Evolutionary conservation across 164 flowering plant species (phyloP).

Genomic region (Tinospora cordifolia): DNA sequence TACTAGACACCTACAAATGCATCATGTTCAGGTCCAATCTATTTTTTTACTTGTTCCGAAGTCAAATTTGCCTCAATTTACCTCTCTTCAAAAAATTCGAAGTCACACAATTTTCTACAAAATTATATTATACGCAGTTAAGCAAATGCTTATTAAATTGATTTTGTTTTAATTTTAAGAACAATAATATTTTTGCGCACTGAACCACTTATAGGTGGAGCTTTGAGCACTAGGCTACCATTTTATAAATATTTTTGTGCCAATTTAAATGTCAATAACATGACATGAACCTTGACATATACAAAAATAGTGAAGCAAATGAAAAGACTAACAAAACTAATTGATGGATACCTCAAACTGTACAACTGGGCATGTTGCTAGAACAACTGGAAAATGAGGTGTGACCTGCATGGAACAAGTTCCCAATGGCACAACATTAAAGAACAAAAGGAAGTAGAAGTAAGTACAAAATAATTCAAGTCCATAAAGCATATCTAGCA

Average conservation of each 20-base stretch:
- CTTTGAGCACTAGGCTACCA: too few relatives aligned
- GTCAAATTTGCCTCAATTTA: neutral
- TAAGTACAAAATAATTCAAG: neutral
- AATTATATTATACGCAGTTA: neutral
- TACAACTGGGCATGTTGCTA: constrained; percentile 60
- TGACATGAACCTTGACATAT: neutral
- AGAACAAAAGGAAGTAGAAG: neutral
- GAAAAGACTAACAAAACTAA: neutral
- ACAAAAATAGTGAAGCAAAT: neutral
- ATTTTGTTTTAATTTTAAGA: neutral
- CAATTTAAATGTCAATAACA: too few relatives aligned
- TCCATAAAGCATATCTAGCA: neutral
- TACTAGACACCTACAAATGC: too few relatives aligned
- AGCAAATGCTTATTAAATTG: neutral
- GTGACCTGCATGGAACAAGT: constrained; percentile 56
- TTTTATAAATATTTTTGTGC: too few relatives aligned
- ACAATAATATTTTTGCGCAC: neutral
- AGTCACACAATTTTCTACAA: neutral
- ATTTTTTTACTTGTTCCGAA: neutral
- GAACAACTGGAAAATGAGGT: constrained; percentile 64
- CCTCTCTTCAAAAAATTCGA: neutral
- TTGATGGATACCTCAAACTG: constrained; percentile 66
- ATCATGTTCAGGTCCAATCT: neutral
- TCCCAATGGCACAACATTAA: constrained; percentile 1
- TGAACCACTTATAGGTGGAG: too few relatives aligned